Conservation (phyloP, 257 asterid species). For the Hygrophila difformis region DNA sequence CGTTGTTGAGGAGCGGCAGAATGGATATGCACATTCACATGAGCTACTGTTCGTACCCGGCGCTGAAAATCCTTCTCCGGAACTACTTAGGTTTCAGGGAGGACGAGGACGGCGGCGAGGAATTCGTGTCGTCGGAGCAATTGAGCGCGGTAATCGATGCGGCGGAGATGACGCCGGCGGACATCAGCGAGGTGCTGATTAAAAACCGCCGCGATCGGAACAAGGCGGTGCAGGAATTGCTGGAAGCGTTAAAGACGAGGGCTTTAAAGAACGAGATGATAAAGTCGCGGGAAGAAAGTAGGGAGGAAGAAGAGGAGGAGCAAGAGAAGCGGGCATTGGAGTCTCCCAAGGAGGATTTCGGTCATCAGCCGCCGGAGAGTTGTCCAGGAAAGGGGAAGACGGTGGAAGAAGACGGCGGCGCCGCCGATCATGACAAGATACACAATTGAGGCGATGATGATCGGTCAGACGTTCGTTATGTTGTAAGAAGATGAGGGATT, state of each 20-base stretch:
- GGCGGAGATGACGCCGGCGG: constrained; percentile 8
- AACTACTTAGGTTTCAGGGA: constrained; percentile 1
- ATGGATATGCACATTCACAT: constrained; percentile 49
- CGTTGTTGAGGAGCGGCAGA: constrained; percentile 53
- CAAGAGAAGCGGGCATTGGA: constrained; percentile 9
- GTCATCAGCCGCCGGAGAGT: neutral
- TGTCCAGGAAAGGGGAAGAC: too few species aligned
- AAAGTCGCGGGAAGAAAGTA: neutral
- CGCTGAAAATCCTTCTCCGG: neutral
- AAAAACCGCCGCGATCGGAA: neutral
- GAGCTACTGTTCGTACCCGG: constrained; percentile 3
- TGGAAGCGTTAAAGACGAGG: neutral
- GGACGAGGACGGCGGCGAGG: neutral
- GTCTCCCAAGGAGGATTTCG: neutral
- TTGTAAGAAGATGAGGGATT: too few species aligned
- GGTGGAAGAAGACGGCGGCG: too few species aligned
- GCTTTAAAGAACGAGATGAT: neutral
- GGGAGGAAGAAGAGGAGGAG: neutral
- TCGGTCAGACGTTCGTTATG: too few species aligned
- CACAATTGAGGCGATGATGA: too few species aligned
- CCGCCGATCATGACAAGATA: constrained; percentile 23
- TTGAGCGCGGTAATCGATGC: neutral
- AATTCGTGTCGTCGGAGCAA: neutral
- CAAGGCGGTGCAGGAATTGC: neutral
- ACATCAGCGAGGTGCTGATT: constrained; percentile 3